Percentiles rank a stretch among this genome's conserved stretches.
These are phyloP conservation scores for Rhizophagus prolifer DNA, from an alignment of 192 early-diverging fungal genomes.

Conservation along the genomic window DNA sequence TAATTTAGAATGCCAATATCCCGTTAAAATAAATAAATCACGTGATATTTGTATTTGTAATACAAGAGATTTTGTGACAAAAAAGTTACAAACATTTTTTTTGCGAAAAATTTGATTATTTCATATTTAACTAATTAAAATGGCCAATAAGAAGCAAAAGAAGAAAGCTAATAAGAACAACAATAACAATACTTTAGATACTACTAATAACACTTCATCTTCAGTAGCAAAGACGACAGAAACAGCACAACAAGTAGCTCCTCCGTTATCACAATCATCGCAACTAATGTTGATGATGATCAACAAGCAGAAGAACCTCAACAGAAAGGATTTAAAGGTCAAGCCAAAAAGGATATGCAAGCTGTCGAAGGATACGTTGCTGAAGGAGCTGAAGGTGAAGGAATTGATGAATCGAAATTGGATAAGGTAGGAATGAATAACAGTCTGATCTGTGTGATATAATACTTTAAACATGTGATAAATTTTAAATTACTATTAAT, in stretches of 20 bases:
- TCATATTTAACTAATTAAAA: not conserved
- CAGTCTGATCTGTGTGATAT: not conserved
- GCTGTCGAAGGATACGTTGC: conserved; percentile 50
- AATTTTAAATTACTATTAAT: too few relatives aligned
- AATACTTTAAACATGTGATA: too few relatives aligned
- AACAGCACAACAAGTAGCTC: not conserved
- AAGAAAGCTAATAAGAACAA: not conserved
- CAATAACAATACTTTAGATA: not conserved
- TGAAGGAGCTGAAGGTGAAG: conserved; percentile 43
- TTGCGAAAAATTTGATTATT: not conserved
- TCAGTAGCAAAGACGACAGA: not conserved
- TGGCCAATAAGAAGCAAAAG: not conserved
- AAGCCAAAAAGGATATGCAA: conserved; percentile 59
- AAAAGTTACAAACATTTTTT: too few relatives aligned
- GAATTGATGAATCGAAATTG: conserved; percentile 49
- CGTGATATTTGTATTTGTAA: too few relatives aligned
- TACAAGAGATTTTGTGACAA: too few relatives aligned
- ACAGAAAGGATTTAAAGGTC: conserved; percentile 47
- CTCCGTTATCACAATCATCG: not conserved
- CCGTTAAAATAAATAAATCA: too few relatives aligned
- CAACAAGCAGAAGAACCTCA: conserved; percentile 42
- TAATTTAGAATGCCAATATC: too few relatives aligned
- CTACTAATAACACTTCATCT: not conserved
- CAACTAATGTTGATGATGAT: conserved; percentile 35
- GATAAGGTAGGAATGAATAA: conserved; percentile 42